Base-by-base conservation (phyloP, 2,329 filamentous ascomycete species). In the Phialemoniopsis sp. region DNA sequence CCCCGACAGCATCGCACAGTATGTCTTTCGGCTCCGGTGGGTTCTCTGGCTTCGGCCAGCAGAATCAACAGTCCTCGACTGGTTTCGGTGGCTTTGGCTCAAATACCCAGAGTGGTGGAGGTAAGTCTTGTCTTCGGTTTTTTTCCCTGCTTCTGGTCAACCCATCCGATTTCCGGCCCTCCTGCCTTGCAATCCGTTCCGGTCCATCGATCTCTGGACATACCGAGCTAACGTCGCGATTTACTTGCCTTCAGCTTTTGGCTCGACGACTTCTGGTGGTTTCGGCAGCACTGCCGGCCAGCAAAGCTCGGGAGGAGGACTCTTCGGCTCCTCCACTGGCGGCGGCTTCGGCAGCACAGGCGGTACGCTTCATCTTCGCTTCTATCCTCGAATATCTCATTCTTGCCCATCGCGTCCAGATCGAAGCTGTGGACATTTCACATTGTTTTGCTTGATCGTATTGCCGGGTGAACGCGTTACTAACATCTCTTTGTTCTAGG, bases 51-150 rank as follows among this genome's bases (percentile, higher is more conserved):
- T 83, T 84, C 62, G 78, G 78, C 63, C 70, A 73, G 54, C 73
- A 71, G 46, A 79, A 73, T 56, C 68, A 66, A 40, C 62, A 69
- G 53, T 48, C 68, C 55, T 49, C 60, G 16, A 51, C 48, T 36
- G 67, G 64, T 16, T 85, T 85, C 60, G 76, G 76, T 50, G 78
- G 78, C 33, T 82, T 78, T 43, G 74, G 73, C 30, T 38, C 63
- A 40, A 66, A 58, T 43, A 64, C 56, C 45, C 67, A 54, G 46
- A 63, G 57, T 37, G 58, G 61, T 40, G 62, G 70, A 62, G 76
- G 79, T 82, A 78, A 58, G 75, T 71, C 51, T 21, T 35, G 14
- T 21, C 44, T 28, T 15, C 17, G 32, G n/a, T 31, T 37, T 14
- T 30, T 14, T 15, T 38, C 32, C 41, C 43, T 38, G 41, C 37